Evolutionary conservation across 2,329 filamentous ascomycete genomes (phyloP), one percentile per base, ranked within the genome.

Genomic region (Fusarium concolor): DNA sequence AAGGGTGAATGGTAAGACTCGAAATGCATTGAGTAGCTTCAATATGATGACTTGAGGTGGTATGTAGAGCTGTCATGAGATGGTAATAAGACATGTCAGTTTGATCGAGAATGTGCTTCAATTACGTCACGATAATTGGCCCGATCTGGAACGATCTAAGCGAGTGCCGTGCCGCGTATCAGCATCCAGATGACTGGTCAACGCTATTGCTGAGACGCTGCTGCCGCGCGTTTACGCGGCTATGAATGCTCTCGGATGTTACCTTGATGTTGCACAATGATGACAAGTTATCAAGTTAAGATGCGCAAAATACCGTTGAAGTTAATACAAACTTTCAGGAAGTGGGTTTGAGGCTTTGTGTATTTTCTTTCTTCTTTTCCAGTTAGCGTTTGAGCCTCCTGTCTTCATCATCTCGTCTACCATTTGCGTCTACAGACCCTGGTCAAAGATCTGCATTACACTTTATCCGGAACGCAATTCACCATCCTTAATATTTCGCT

Each of bases 131-230:
- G 6, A 12, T 17, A 9, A n/a, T 31, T 42, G 39, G 67, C 17
- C 82, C 8, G 73, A 76, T 20, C 43, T 51, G 20, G n/a, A 53
- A 45, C 75, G 76, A 38, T 67, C 82, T 54, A 82, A 84, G 62
- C 71, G 68, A 45, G 73, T 76, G 44, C 74, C 83, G 67, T 70
- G 61, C 20, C 70, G 67, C 17, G 79, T 79, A 11, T 81, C 82
- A 9, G 75, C 76, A 3, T 78, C 79, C 57, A 76, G 12, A 29
- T 26, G 33, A 17, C 50, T 20, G 18, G 26, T 20, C 11, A 47
- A 46, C 17, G 6, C 17, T 29, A 46, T 22, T 46, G 11, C 29
- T n/a, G 20, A 42, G 37, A 54, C 43, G 44, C 9, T 31, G 17
- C 26, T 56, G 22, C 28, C 50, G 38, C 57, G 57, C 52, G 43